Conservation (phyloP, 306 rosid species). For the Delonix regia region DNA sequence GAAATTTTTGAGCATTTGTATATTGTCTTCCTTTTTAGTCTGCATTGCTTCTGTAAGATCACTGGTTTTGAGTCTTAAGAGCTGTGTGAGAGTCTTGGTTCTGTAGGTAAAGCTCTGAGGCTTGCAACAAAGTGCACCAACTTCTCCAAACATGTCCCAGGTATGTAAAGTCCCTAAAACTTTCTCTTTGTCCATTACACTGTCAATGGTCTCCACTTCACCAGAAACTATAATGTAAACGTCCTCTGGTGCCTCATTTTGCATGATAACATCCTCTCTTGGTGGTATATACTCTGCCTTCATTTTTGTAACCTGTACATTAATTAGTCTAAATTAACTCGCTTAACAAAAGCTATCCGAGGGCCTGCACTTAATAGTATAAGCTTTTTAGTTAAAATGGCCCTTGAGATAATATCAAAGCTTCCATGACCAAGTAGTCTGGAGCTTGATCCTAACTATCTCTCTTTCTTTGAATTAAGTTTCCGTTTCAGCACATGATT, state of each 20-base stretch:
- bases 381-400: not conserved
- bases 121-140: slow-evolving; percentile 69
- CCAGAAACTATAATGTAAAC: slow-evolving; percentile 89
- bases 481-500: no score
- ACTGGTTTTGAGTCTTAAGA: slow-evolving; percentile 73
- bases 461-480: no score
- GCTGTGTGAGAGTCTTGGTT: slow-evolving; percentile 86
- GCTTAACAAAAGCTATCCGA: not conserved
- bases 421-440: not conserved
- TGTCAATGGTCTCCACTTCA: slow-evolving; percentile 73
- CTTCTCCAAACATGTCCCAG: slow-evolving; percentile 85
- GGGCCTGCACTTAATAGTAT: not conserved
- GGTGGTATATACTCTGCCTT: slow-evolving; percentile 94
- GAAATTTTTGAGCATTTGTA: slow-evolving; percentile 64
- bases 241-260: slow-evolving; percentile 78
- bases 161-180: slow-evolving; percentile 61
- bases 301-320: slow-evolving; percentile 72
- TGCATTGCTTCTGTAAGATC: slow-evolving; percentile 67
- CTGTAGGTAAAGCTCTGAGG: slow-evolving; percentile 73
- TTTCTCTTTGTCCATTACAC: slow-evolving; percentile 57
- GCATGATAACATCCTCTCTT: slow-evolving; percentile 84
- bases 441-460: not conserved
- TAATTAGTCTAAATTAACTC: not conserved
- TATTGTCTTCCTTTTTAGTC: slow-evolving; percentile 55
- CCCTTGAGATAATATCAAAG: not conserved